Base-by-base conservation (phyloP, 495 filamentous ascomycete genomes). In the Darksidea phi region DNA sequence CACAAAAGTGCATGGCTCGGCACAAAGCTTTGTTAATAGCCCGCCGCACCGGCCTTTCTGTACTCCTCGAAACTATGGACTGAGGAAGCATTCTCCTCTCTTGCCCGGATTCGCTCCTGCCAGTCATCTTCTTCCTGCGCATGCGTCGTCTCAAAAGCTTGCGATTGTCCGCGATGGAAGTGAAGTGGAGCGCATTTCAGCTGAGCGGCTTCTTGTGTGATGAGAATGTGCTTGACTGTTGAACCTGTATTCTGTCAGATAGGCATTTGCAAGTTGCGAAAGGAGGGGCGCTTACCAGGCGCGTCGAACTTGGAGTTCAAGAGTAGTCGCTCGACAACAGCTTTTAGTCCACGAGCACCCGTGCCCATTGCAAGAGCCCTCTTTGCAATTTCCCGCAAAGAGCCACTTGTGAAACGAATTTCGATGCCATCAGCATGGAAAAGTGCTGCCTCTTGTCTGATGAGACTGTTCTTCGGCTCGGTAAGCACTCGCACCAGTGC, bases 281-380 rank as follows among this genome's bases (percentile, higher is more conserved):
- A 13, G 42, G 28, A n/a, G 24, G 37, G n/a, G n/a, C n/a, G 25
- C 60, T 15, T 46, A 73, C 84, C 88, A 6, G 94, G 94, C 4
- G 88, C 84, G 71, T 95, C 90, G 71, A 93, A 97, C 88, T 95
- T 97, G 20, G 88, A 83, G 60, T 97, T 91, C 12, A 82, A 86
- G 18, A 98, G 77, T 45, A 97, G 78, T 6, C 87, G 79, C 72
- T 98, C 95, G 79, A 96, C 84, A 57, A 96, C 90, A 49, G 91
- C 93, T 53, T 94, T 84, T 38, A 98, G 74, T 0, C 88, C 94
- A 11, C 94, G 78, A 0, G 94, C 94, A 5, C 94, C 94, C 0
- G 92, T 97, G 12, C 87, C 89, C 80, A 93, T 91, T 17, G 70
- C 76, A 49, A 80, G 70, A 0, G 92, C 91, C 24, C 82, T 80